Percentiles rank a stretch among this genome's conserved stretches.
Evolutionary conservation across 345 rosid genomes (phyloP).

Genomic region (Pistacia integerrima): DNA sequence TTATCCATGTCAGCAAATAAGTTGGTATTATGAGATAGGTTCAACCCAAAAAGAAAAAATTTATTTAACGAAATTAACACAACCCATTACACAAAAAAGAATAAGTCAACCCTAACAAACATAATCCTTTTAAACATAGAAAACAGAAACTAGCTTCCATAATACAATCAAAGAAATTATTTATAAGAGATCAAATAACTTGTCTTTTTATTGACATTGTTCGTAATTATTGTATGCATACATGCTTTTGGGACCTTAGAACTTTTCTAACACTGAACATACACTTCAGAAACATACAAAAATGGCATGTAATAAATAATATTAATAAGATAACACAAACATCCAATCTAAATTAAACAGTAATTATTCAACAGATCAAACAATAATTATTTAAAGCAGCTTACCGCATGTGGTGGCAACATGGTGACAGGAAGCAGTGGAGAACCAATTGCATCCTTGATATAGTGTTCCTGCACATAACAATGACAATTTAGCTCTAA

Average conservation of each 20-base stretch:
- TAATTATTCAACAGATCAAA: constrained; percentile 1
- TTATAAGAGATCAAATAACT: not conserved
- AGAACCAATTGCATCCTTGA: constrained; percentile 83
- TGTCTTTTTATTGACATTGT: too few relatives aligned
- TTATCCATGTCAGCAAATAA: too few relatives aligned
- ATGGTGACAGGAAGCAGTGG: constrained; percentile 59
- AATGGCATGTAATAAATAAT: not conserved
- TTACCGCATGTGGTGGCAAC: constrained; percentile 76
- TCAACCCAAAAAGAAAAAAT: too few relatives aligned
- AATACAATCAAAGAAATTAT: not conserved
- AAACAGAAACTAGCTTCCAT: not conserved
- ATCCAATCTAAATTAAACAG: not conserved
- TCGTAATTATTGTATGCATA: not conserved
- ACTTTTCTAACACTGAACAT: not conserved
- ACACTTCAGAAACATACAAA: not conserved
- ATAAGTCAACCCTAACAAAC: too few relatives aligned
- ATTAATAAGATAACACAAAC: not conserved
- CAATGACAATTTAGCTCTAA: constrained; percentile 11
- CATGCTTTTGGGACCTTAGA: not conserved
- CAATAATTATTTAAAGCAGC: constrained; percentile 30
- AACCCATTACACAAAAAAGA: too few relatives aligned
- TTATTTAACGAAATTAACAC: too few relatives aligned
- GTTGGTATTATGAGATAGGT: too few relatives aligned
- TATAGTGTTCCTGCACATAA: constrained; percentile 63
- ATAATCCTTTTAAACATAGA: not conserved